Evolutionary conservation across 202 grass and related monocot genomes (phyloP), one percentile per base, ranked within the genome.

Genomic region (Elaeis oleifera): DNA sequence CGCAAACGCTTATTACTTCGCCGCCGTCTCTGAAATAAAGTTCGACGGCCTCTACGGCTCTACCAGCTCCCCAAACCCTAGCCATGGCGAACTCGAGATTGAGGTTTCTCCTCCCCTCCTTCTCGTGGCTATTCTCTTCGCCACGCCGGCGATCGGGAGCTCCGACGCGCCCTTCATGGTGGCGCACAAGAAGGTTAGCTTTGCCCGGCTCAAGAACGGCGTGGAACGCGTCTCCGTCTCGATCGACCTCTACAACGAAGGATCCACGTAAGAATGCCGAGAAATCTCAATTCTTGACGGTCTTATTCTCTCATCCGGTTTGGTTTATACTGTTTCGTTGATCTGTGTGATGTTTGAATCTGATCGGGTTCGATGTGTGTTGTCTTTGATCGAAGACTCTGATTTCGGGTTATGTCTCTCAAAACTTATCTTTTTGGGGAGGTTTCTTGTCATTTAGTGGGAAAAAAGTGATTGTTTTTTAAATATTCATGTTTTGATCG

Each of bases 231-330:
- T 99, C 71, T 65, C 85, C 65, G 85, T 99, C 56, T 82, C 85
- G 74, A 72, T 99, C 72, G 85, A 99, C 59, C 74, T 99, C 82
- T 99, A 89, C 82, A 99, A 99, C 80, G 77, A 92, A 70, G 94
- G 94, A 86, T 89, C 88, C 61, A 76, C 80, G 94, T 99, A 16
- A 79, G 81, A 74, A 15, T 20, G 1, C 16, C 6, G 11, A n/a
- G 11, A 17, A 17, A 44, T n/a, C 54, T 44, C 52, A 32, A 48
- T 13, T 17, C 26, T 1, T 23, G 8, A 44, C 2, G 2, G 9
- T 27, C 15, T 19, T 49, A 32, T 51, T 63, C n/a, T 17, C 29
- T n/a, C 8, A 44, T 44, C 36, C 36, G 36, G 36, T 44, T 44
- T 44, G 36, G 36, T 14, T 44, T 13, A 14, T 44, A 1, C 8